Conservation (phyloP, 2,329 filamentous ascomycete species). For the Talaromyces piceae region DNA sequence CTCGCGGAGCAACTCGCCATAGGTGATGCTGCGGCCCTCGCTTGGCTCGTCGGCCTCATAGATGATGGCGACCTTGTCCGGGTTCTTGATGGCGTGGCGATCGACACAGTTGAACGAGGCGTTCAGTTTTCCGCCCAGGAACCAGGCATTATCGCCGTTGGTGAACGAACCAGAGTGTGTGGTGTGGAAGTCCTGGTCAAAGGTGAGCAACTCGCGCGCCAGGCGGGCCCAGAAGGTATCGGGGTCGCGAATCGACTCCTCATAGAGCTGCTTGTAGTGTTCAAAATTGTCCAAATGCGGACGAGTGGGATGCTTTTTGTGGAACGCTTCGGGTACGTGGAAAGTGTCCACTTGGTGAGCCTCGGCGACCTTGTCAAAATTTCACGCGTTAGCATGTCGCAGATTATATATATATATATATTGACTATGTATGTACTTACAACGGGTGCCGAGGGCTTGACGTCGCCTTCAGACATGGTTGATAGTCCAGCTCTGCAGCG, state of each 20-base stretch:
- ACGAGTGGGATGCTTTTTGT: constrained; percentile 52
- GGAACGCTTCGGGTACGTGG: constrained; percentile 52
- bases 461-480: constrained; percentile 22
- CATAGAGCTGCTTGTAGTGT: constrained; percentile 58
- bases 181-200: constrained; percentile 87
- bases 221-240: constrained; percentile 81
- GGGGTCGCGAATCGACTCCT: constrained; percentile 83
- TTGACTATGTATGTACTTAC: no score
- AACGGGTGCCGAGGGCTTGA: constrained; percentile 10
- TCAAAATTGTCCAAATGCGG: constrained; percentile 54
- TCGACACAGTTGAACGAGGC: constrained; percentile 97
- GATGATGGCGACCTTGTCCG: constrained; percentile 90
- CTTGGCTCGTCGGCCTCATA: constrained; percentile 92
- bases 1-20: constrained; percentile 84
- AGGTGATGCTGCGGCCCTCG: constrained; percentile 84
- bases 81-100: constrained; percentile 90
- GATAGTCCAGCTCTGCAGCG: neutral
- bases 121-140: constrained; percentile 86
- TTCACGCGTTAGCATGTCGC: no score
- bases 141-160: constrained; percentile 87
- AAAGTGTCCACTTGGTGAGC: constrained; percentile 43
- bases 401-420: no score
- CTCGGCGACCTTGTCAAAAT: constrained; percentile 39
- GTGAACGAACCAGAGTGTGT: constrained; percentile 68
- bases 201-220: constrained; percentile 82